Base-by-base conservation (phyloP, 2,329 filamentous ascomycete genomes). In the Periconia sp. region DNA sequence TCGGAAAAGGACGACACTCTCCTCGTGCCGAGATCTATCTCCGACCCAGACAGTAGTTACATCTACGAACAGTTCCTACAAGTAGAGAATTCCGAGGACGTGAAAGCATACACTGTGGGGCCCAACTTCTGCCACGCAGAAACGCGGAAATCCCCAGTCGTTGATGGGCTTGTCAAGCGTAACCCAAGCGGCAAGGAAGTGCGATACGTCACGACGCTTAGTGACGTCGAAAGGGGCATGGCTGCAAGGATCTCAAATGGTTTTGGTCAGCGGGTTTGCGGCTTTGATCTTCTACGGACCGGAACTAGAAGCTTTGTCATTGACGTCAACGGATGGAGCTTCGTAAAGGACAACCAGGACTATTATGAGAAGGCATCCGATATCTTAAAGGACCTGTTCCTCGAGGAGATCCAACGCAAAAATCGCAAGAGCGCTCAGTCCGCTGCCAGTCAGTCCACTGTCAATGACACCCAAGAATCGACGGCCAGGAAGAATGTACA, bases 311-410 rank as follows among this genome's bases (percentile, higher is more conserved):
- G 92, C 67, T 99, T 90, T 71, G 94, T 99, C 35, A 99, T 99
- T 56, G 94, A 99, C 61, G 94, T 99, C 58, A 99, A 99, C 68
- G 94, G 94, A 10, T 99, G 95, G 95, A 97, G 92, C 65, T 99
- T 99, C 62, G 94, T 99, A 69, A 99, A 99, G 69, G 95, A 99
- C 69, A 99, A 99, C 61, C 92, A 96, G 50, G 92, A 95, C 48
- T 99, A 99, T 70, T 99, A 99, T 68, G 89, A 97, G 62, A 89
- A 90, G 62, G 94, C 87, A 57, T 85, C 94, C 16, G 85, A 78
- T 46, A 96, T 97, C 35, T 75, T 99, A 37, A 89, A 86, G 63
- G 86, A 94, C 5, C 89, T 95, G 65, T 97, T 99, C 56, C 78
- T 95, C 52, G 84, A 84, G 52, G 92, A 96, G 69, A 89, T 85